Evolutionary conservation across 2,329 filamentous ascomycete genomes (phyloP).

Genomic region (Herpotrichia juniperi): DNA sequence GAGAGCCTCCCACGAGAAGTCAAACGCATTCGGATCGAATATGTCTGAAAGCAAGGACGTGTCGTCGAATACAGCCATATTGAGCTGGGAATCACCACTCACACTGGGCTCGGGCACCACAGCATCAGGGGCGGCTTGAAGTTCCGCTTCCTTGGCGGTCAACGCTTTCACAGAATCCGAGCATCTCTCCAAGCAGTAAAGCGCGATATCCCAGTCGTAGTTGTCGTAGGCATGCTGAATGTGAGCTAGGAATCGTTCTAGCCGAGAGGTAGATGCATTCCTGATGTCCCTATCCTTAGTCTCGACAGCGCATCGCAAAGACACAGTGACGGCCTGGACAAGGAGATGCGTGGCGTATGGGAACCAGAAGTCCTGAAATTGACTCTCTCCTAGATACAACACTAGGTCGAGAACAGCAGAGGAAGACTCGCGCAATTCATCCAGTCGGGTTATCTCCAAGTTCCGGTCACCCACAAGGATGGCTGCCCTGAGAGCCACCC

Average conservation of each 20-base stretch:
- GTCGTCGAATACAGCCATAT: constrained; percentile 34
- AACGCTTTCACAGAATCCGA: constrained; percentile 42
- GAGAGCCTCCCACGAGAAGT: constrained; percentile 45
- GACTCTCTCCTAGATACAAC: constrained; percentile 51
- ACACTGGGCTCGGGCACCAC: constrained; percentile 11
- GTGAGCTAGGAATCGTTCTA: constrained; percentile 55
- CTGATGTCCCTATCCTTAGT: constrained; percentile 55
- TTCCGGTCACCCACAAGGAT: constrained; percentile 31
- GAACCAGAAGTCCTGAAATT: constrained; percentile 61
- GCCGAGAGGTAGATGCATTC: constrained; percentile 53
- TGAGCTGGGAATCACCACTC: constrained; percentile 10
- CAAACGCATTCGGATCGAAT: constrained; percentile 41
- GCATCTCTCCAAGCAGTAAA: constrained; percentile 58
- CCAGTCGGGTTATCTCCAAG: constrained; percentile 39
- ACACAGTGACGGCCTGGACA: constrained; percentile 60
- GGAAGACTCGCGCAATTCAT: constrained; percentile 57
- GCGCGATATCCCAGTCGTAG: constrained; percentile 62
- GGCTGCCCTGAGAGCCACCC: constrained; percentile 40
- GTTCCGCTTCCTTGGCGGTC: constrained; percentile 17
- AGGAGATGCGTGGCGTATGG: constrained; percentile 57
- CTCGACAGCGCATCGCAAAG: constrained; percentile 59
- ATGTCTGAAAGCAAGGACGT: constrained; percentile 37
- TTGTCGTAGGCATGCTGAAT: constrained; percentile 56
- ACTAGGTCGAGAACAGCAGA: constrained; percentile 58
- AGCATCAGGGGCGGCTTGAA: constrained; percentile 17